Evolutionary conservation across 2,329 filamentous ascomycete genomes (phyloP), one percentile per base, ranked within the genome.

Genomic region (Paraconiothyrium sp.): DNA sequence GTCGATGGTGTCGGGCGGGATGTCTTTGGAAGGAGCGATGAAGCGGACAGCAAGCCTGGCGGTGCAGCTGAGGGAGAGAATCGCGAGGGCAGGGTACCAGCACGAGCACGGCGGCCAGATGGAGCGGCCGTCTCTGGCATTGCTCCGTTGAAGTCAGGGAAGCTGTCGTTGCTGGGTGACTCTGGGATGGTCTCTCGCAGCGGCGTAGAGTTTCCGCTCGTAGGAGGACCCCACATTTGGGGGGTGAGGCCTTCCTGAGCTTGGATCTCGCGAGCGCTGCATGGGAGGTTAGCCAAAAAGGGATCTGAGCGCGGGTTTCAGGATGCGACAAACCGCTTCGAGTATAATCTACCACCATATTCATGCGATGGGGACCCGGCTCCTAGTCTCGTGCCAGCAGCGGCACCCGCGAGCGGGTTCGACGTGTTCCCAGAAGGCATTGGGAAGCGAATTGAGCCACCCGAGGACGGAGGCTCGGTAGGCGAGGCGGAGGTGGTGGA

Each of bases 291-390:
- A 78, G 75, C 70, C 57, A 68, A 54, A 65, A 62, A 63, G 59
- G 54, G 47, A 67, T 57, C 48, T 39, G 60, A 65, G 62, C 64
- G 51, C 59, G 59, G 70, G 73, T 76, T 76, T 67, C 71, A 76
- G 65, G 61, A 62, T 69, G 66, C 61, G 67, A 83, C 89, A 76
- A 87, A 97, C 93, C 95, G 90, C 84, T 98, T 98, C 65, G 93
- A 93, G 81, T 92, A 97, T 62, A 98, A 84, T 72, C 94, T 87
- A 77, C 90, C 69, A 62, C 75, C 89, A 75, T 93, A 88, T 70
- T 98, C 95, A 83, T 97, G 94, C 81, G 94, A 97, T 73, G 95
- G 95, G 86, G 95, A 99, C 78, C 94, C 94, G 84, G 93, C 89
- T 84, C 94, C 93, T 76, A 94, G 91, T 83, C 94, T 84, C 69